These are phyloP conservation scores for Ramularia endophylla DNA, from an alignment of 2,329 filamentous ascomycete species.

Conservation along the genomic window DNA sequence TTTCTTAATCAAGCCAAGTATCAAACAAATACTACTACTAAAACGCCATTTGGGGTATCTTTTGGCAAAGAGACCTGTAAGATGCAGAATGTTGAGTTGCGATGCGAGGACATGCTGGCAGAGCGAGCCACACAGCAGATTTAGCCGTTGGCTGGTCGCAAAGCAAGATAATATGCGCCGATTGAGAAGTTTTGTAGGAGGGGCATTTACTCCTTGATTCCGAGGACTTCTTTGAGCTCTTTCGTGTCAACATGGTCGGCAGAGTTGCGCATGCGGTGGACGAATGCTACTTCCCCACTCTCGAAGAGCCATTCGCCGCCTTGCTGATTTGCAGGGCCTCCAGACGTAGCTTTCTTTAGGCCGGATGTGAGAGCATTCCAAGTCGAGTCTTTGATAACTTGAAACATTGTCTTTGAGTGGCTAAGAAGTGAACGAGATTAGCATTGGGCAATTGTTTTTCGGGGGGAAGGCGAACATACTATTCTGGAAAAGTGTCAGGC, in stretches of 20 bases:
- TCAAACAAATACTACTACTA: too few relatives aligned
- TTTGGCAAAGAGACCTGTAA: too few relatives aligned
- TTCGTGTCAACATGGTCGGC: slow-evolving; percentile 31
- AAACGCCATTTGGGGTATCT: too few relatives aligned
- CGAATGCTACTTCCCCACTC: slow-evolving; percentile 29
- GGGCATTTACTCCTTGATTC: slow-evolving; percentile 14
- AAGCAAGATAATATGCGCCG: too few relatives aligned
- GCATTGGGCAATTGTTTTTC: background rate
- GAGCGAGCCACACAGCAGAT: too few relatives aligned
- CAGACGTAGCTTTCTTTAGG: slow-evolving; percentile 16
- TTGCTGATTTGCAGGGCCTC: slow-evolving; percentile 27
- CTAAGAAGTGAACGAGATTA: background rate
- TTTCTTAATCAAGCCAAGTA: too few relatives aligned
- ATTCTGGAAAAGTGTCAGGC: slow-evolving; percentile 22
- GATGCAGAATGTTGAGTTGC: too few relatives aligned
- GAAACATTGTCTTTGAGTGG: slow-evolving; percentile 17
- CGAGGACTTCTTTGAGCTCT: slow-evolving; percentile 30
- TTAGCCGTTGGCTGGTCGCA: too few relatives aligned
- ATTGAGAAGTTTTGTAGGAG: too few relatives aligned
- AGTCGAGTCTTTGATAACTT: slow-evolving; percentile 17
- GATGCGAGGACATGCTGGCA: too few relatives aligned
- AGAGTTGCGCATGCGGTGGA: slow-evolving; percentile 31
- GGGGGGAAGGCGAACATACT: slow-evolving; percentile 8
- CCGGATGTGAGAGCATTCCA: slow-evolving; percentile 20
- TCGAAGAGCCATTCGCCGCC: slow-evolving; percentile 36